Percentiles rank a stretch among this genome's conserved stretches.
Evolutionary conservation across 345 rosid species (phyloP).

Genomic region (Citrus reticulata): DNA sequence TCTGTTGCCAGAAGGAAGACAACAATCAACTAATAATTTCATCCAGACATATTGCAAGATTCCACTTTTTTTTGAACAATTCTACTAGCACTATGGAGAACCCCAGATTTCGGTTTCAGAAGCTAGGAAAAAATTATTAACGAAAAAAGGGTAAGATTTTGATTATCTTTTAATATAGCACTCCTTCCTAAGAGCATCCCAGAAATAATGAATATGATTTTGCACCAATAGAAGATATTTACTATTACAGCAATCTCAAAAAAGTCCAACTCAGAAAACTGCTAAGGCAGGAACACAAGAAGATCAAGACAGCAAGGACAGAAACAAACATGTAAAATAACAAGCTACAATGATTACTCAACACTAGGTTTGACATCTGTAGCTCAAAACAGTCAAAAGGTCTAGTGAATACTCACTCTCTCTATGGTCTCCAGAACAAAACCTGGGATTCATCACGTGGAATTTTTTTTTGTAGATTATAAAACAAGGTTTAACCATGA

Average conservation of each 20-base stretch:
- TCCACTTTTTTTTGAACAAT: neutral
- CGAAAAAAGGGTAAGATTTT: neutral
- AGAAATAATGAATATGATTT: too few relatives aligned
- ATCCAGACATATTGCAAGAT: neutral
- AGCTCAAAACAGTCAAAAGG: neutral
- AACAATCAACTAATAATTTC: neutral
- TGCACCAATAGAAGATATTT: neutral
- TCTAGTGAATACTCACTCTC: neutral
- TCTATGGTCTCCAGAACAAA: neutral
- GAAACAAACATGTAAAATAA: neutral
- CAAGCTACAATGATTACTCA: neutral
- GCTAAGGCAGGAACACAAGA: neutral
- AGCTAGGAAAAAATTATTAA: neutral
- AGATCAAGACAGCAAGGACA: neutral
- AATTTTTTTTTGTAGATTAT: neutral
- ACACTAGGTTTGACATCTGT: neutral
- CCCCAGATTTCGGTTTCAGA: neutral
- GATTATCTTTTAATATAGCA: neutral
- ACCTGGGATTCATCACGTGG: neutral
- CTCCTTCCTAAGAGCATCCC: too few relatives aligned
- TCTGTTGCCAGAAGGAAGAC: constrained; percentile 31
- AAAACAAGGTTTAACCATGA: neutral
- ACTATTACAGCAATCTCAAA: neutral
- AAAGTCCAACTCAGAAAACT: neutral
- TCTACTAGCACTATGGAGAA: neutral